phyloP scores from a whole-genome alignment of 225 moss, liverwort and hornwort species.

The Bryum argenteum region DNA sequence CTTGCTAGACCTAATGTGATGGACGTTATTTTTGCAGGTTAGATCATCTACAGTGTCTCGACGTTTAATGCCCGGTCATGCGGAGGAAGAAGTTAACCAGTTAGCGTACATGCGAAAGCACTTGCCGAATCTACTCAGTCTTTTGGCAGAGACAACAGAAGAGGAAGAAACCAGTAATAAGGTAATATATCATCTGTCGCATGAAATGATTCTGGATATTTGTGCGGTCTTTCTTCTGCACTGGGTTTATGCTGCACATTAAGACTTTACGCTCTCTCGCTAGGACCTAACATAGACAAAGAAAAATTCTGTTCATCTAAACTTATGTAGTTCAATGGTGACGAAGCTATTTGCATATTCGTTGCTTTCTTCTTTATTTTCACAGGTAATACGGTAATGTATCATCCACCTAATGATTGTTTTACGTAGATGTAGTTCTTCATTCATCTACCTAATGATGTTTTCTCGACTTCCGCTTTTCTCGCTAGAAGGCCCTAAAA shows the following conservation, averaged over 20 bases:
- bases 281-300: no score
- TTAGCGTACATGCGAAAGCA: conserved; percentile 81
- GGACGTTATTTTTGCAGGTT: conserved; percentile 54
- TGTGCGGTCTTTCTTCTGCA: no score
- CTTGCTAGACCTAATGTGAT: background rate
- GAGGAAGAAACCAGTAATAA: conserved; percentile 71
- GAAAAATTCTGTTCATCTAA: no score
- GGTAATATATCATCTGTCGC: conserved; percentile 53
- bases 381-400: conserved; percentile 69
- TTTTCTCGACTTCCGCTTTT: background rate
- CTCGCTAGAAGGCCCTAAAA: background rate
- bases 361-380: no score
- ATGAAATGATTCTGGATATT: no score
- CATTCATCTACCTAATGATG: background rate
- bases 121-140: conserved; percentile 68
- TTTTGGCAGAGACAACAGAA: conserved; percentile 80
- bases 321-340: no score
- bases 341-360: no score
- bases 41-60: conserved; percentile 67
- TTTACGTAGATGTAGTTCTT: background rate
- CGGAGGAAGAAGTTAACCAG: conserved; percentile 94
- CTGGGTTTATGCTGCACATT: no score
- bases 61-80: conserved; percentile 81
- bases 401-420: background rate
- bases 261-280: no score